A percentile compares a stretch with the other conserved stretches of the same genome.
phyloP scores from a whole-genome alignment of 2,329 filamentous ascomycete genomes.

The Calonectria naviculata region DNA sequence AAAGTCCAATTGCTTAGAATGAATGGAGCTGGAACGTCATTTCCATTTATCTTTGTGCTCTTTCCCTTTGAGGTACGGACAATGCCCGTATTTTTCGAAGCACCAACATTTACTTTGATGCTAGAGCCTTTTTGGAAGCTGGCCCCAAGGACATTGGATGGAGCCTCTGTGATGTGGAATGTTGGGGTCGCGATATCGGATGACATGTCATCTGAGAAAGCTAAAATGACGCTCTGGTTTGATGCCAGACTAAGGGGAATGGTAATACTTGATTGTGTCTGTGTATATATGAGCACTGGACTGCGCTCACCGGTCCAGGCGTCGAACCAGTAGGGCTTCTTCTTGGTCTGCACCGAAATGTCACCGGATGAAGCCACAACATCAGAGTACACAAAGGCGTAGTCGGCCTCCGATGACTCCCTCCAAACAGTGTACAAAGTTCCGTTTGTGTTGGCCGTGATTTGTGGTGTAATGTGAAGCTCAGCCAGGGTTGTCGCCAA shows the following conservation, averaged over 20 bases:
- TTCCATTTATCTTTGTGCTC: background rate
- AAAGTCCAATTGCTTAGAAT: background rate
- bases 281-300: background rate
- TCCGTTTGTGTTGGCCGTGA: background rate
- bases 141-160: background rate
- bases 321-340: background rate
- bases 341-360: background rate
- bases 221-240: slow-evolving; percentile 10
- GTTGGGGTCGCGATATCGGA: background rate
- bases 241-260: slow-evolving; percentile 7
- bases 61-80: background rate
- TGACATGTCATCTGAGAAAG: background rate
- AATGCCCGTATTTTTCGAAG: background rate
- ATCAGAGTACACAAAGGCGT: slow-evolving; percentile 12
- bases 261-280: background rate
- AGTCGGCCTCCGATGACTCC: background rate
- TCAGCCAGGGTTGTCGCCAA: background rate
- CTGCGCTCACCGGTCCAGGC: background rate
- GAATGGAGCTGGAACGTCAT: background rate
- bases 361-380: background rate
- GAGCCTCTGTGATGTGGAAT: background rate
- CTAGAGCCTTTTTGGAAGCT: background rate
- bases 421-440: slow-evolving; percentile 9
- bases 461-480: background rate
- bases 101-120: background rate